Evolutionary conservation across 2,329 filamentous ascomycete species (phyloP), one percentile per base, ranked within the genome.

Genomic region (Thielaviopsis euricoi): DNA sequence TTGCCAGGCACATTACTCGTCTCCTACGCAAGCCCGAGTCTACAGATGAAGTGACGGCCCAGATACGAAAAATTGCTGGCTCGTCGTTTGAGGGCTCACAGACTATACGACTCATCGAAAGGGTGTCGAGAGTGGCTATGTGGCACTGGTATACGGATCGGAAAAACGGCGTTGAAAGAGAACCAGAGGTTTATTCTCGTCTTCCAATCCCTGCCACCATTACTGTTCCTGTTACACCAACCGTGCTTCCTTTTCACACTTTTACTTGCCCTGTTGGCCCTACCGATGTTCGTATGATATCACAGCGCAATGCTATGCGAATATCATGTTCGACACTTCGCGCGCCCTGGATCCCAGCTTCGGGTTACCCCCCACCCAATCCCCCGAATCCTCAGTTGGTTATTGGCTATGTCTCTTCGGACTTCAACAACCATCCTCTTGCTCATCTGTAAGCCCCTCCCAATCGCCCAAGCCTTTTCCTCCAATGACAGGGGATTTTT

Each of bases 351-450:
- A 78, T 98, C 53, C 85, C 91, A 6, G 67, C 72, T 52, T 83
- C 82, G 0, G 87, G 97, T 0, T 95, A 87, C 65, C 80, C 81
- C n/a, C 93, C 93, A 2, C 93, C 93, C 0, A 70, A 80, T 2
- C 90, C 93, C 1, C 93, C 93, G 1, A 77, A 75, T 50, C 89
- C 90, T 0, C 81, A 85, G 63, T 76, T 98, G n/a, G 91, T 89
- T 63, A 82, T 98, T 61, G 93, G 93, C 52, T 98, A 98, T 68
- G 83, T 98, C 43, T 97, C 93, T 3, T 97, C 93, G 0, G 93
- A 98, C 70, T 98, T 98, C 71, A 98, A 98, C 67, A 98, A 98
- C 65, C 93, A 98, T 67, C 93, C 93, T 3, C 74, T 98, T 37
- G 93, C 93, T 23, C 93, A 98, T 71, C 70, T 98, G 77, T 81